A percentile compares a stretch with the other conserved stretches of the same genome.
Evolutionary conservation across 208 protist species (phyloP).

Genomic region (Phytomonas sp.): DNA sequence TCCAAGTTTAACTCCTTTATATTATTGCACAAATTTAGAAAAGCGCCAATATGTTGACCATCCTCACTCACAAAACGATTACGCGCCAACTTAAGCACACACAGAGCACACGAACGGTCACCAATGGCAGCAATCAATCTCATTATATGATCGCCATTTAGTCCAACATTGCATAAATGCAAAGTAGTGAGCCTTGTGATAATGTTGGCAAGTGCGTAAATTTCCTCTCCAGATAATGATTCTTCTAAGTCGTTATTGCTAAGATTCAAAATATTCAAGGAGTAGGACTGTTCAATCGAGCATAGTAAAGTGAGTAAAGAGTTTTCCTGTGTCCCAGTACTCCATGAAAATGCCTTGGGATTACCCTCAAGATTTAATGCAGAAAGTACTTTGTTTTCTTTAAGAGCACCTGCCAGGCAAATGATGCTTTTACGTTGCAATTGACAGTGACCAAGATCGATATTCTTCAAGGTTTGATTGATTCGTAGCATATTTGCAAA

Average conservation of each 20-base stretch:
- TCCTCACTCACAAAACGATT: conserved; percentile 36
- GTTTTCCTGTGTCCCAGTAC: not conserved
- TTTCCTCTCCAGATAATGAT: conserved; percentile 48
- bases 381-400: conserved; percentile 30
- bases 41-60: conserved; percentile 20
- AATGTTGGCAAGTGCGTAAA: conserved; percentile 27
- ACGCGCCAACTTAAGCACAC: conserved; percentile 42
- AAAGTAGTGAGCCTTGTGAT: conserved; percentile 38
- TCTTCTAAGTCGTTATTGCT: conserved; percentile 51
- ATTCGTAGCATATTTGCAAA: conserved; percentile 31
- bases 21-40: conserved; percentile 33
- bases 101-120: conserved; percentile 10
- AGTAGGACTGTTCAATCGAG: conserved; percentile 1
- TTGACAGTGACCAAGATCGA: conserved; percentile 67
- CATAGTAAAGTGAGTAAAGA: not conserved
- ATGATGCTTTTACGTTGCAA: conserved; percentile 37
- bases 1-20: conserved; percentile 54
- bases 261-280: conserved; percentile 42
- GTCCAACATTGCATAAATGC: conserved; percentile 34
- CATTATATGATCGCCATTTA: conserved; percentile 24
- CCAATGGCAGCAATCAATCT: not conserved
- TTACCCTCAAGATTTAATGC: conserved; percentile 68
- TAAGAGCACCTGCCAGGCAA: conserved; percentile 28
- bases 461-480: conserved; percentile 38
- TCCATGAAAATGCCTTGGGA: conserved; percentile 19